phyloP scores from a whole-genome alignment of 2,329 filamentous ascomycete species.

The Arthroderma sp. region DNA sequence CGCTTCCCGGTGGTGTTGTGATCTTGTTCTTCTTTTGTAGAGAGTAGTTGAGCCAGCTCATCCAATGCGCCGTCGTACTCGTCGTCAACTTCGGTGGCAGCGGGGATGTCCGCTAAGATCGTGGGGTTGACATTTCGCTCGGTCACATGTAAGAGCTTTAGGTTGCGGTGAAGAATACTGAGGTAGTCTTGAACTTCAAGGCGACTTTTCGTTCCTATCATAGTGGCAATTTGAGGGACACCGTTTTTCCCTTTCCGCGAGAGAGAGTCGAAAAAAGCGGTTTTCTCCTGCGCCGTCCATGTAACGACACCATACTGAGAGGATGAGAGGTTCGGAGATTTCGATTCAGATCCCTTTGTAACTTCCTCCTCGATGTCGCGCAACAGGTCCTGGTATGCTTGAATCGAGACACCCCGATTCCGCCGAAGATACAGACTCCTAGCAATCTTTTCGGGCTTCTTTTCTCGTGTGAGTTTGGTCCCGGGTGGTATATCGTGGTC shows the following conservation, averaged over 20 bases:
- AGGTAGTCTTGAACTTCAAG: constrained; percentile 63
- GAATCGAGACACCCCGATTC: too few relatives aligned
- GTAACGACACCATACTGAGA: constrained; percentile 54
- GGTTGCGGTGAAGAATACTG: constrained; percentile 43
- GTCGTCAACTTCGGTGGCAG: constrained; percentile 57
- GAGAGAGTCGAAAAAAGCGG: constrained; percentile 53
- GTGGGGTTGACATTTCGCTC: constrained; percentile 25
- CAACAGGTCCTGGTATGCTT: constrained; percentile 36
- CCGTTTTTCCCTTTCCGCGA: constrained; percentile 51
- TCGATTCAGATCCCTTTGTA: neutral
- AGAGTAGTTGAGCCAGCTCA: constrained; percentile 51
- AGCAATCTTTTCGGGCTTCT: neutral
- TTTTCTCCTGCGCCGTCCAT: constrained; percentile 64
- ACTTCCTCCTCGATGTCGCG: constrained; percentile 43
- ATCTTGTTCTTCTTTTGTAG: constrained; percentile 48
- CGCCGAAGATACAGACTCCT: too few relatives aligned
- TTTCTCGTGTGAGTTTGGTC: constrained; percentile 5
- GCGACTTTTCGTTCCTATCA: constrained; percentile 58
- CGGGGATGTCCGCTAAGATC: constrained; percentile 47
- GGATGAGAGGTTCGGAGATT: constrained; percentile 17
- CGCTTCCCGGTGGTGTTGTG: constrained; percentile 48
- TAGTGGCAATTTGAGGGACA: constrained; percentile 46
- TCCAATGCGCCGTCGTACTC: constrained; percentile 56
- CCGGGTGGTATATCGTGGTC: neutral
- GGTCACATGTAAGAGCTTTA: constrained; percentile 28